phyloP scores from a whole-genome alignment of 2,329 filamentous ascomycete genomes.

The Nemania sp. region DNA sequence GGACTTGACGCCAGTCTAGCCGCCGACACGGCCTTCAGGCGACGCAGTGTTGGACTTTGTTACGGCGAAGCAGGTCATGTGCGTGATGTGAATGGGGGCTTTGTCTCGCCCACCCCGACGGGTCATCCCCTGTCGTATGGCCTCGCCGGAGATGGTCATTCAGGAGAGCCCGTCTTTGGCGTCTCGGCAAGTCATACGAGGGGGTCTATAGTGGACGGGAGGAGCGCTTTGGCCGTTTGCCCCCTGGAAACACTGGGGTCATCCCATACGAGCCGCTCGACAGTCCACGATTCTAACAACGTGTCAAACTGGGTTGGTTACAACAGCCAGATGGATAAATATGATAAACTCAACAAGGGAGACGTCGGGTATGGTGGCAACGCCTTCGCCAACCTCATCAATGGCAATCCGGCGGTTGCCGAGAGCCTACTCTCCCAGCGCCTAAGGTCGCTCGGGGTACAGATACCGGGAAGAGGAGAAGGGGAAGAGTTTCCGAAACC shows the following conservation, averaged over 20 bases:
- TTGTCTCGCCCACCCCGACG: slow-evolving; percentile 31
- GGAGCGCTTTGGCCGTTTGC: slow-evolving; percentile 33
- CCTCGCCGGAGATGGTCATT: slow-evolving; percentile 41
- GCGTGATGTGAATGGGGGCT: slow-evolving; percentile 45
- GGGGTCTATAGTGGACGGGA: slow-evolving; percentile 40
- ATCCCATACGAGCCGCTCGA: slow-evolving; percentile 36
- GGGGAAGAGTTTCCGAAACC: neutral
- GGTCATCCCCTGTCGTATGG: slow-evolving; percentile 35
- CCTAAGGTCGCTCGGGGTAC: slow-evolving; percentile 64
- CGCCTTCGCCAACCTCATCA: slow-evolving; percentile 47
- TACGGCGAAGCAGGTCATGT: slow-evolving; percentile 40
- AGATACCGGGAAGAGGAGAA: slow-evolving; percentile 30
- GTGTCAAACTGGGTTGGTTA: slow-evolving; percentile 32
- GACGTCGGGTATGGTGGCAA: slow-evolving; percentile 67
- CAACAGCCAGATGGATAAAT: slow-evolving; percentile 45
- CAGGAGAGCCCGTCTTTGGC: slow-evolving; percentile 56
- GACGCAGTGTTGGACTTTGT: slow-evolving; percentile 60
- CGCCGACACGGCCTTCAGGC: slow-evolving; percentile 63
- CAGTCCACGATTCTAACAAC: slow-evolving; percentile 43
- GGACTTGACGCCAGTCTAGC: slow-evolving; percentile 55
- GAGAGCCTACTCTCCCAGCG: slow-evolving; percentile 73
- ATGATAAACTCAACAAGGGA: slow-evolving; percentile 71
- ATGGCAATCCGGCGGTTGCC: slow-evolving; percentile 49
- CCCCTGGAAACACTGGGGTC: slow-evolving; percentile 31
- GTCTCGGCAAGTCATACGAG: slow-evolving; percentile 41